Percentiles rank a stretch among this genome's conserved stretches.
Conservation (phyloP, 345 rosid species). For the Dimocarpus longan region DNA sequence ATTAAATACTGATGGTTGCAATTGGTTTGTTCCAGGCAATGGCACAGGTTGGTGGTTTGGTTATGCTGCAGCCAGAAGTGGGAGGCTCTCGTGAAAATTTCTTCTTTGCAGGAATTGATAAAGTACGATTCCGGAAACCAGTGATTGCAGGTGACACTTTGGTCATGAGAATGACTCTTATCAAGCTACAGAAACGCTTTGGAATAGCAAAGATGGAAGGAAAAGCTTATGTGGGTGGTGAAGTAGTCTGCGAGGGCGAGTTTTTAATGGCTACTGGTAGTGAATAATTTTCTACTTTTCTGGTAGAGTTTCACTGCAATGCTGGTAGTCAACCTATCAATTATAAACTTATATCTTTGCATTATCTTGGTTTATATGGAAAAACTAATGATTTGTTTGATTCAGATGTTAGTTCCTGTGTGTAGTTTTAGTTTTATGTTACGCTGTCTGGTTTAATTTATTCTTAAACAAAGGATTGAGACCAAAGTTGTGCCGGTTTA, state of each 20-base stretch:
- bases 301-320: not conserved
- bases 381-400: not conserved
- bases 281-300: conserved; percentile 31
- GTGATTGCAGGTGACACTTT: conserved; percentile 95
- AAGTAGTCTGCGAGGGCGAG: conserved; percentile 92
- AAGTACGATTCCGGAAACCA: conserved; percentile 93
- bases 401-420: not conserved
- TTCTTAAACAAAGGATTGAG: no score
- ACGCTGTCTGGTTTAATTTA: no score
- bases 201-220: conserved; percentile 99
- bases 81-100: conserved; percentile 80
- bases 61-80: conserved; percentile 90
- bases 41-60: conserved; percentile 97
- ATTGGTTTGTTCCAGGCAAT: conserved; percentile 61
- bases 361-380: not conserved
- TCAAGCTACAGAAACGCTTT: conserved; percentile 81
- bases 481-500: no score
- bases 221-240: conserved; percentile 87
- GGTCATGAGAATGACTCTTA: conserved; percentile 95
- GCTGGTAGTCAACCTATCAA: not conserved
- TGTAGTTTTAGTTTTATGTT: no score
- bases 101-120: conserved; percentile 94
- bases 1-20: not conserved
- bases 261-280: conserved; percentile 85
- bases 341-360: not conserved